These are phyloP conservation scores for Zopfochytrium polystomum DNA, from an alignment of 371 early-diverging fungal species.

Conservation along the genomic window DNA sequence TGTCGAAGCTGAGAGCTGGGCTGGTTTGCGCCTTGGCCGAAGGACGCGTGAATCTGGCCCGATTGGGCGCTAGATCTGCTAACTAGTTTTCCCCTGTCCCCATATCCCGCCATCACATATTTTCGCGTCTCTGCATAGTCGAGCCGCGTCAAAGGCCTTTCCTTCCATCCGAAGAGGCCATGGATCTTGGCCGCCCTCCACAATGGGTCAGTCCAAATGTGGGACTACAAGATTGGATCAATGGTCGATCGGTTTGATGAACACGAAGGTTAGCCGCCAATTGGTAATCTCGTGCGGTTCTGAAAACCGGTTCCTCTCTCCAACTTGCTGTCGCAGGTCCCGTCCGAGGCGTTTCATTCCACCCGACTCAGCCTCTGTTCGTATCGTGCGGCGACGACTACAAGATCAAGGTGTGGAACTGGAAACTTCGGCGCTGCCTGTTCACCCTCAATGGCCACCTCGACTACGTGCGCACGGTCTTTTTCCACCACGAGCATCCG, in stretches of 20 bases:
- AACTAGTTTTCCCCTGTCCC: not conserved
- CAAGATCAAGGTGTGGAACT: constrained; percentile 99
- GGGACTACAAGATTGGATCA: constrained; percentile 99
- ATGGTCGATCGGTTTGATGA: constrained; percentile 95
- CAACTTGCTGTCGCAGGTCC: constrained; percentile 92
- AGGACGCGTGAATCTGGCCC: not conserved
- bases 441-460: constrained; percentile 97
- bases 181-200: constrained; percentile 97
- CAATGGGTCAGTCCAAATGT: constrained; percentile 96
- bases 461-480: constrained; percentile 97
- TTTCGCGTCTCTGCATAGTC: constrained; percentile 46
- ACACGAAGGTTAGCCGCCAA: constrained; percentile 87
- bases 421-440: constrained; percentile 91
- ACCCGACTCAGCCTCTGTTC: constrained; percentile 96
- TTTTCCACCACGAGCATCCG: constrained; percentile 98
- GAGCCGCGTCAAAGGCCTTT: constrained; percentile 95
- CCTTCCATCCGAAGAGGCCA: constrained; percentile 97
- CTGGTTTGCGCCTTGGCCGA: not conserved
- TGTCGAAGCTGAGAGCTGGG: not conserved
- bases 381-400: constrained; percentile 99
- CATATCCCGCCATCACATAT: not conserved
- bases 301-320: no score
- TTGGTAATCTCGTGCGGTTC: not conserved
- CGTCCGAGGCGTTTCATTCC: constrained; percentile 96
- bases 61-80: constrained; percentile 1